Base-by-base conservation (phyloP, 2,329 filamentous ascomycete genomes). In the Calonectria pauciramosa region DNA sequence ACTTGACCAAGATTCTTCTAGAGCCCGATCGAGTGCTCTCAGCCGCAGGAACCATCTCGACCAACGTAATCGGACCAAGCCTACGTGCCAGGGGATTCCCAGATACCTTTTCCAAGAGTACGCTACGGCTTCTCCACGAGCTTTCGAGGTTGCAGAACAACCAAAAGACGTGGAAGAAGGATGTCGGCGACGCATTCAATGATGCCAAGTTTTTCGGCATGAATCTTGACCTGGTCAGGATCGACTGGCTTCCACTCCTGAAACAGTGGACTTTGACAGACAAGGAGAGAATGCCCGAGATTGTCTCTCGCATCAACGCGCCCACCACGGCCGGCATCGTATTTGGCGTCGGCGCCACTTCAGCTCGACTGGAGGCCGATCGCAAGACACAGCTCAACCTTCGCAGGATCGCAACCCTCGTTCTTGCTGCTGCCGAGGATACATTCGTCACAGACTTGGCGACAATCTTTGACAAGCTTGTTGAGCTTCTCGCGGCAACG, bases 301-400 rank as follows among this genome's bases (percentile, higher is more conserved):
- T 98, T 5, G 86, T 99, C 11, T 89, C 91, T 47, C 93, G 95
- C 26, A 91, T 99, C 75, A 93, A 93, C 8, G 91, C 96, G 5
- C 97, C 97, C 8, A 95, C 96, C 1, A 96, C 96, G 18, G 97
- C 97, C 0, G 97, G 97, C 11, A 97, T 99, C 79, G 96, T 99
- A 83, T 99, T 99, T 82, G 97, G 97, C n/a, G 97, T 99, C 0
- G 97, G 97, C 14, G 97, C 97, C 9, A 96, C 95, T 28, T 97
- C 96, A 54, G 97, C 97, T 44, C 91, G 97, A 73, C 91, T 97
- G n/a, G 97, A 99, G 85, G 96, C 97, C 8, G 97, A 99, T 84
- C 93, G 96, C 72, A 97, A 94, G 85, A 96, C 96, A 1, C 96
- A 99, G 85, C 90, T 98, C 36, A 98, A 96, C 77, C 90, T 99